phyloP scores from a whole-genome alignment of 208 protist species.

The Acanthamoeba culbertsoni region DNA sequence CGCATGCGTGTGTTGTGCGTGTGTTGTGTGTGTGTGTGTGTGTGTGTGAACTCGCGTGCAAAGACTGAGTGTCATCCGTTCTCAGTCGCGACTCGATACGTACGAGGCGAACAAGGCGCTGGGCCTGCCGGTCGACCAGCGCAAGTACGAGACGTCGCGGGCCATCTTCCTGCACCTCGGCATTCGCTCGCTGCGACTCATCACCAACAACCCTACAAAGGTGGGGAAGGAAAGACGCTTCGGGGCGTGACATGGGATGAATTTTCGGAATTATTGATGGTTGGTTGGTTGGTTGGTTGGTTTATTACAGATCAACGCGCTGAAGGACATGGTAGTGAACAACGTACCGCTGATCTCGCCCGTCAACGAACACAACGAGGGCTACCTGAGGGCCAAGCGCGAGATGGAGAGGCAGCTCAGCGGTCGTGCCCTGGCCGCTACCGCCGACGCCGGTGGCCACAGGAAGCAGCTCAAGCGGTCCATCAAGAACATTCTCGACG shows the following conservation, averaged over 20 bases:
- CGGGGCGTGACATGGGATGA: too few relatives aligned
- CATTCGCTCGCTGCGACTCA: not conserved
- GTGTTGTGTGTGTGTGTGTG: not conserved
- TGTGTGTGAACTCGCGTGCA: not conserved
- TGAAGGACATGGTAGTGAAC: not conserved
- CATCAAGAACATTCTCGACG: slow-evolving; percentile 9
- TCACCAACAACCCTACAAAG: slow-evolving; percentile 64
- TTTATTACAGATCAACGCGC: not conserved
- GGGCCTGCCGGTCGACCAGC: slow-evolving; percentile 18
- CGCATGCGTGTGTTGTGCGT: not conserved
- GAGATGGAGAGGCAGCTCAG: not conserved
- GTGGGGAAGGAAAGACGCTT: too few relatives aligned
- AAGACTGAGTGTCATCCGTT: too few relatives aligned
- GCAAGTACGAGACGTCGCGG: slow-evolving; percentile 25
- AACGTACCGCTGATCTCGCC: slow-evolving; percentile 50
- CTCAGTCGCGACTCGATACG: not conserved
- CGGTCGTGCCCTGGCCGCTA: too few relatives aligned
- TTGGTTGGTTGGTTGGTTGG: too few relatives aligned
- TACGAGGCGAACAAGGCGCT: slow-evolving; percentile 56
- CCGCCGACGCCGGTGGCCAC: not conserved
- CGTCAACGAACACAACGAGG: slow-evolving; percentile 54
- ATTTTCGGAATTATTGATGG: too few relatives aligned
- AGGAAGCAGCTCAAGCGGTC: not conserved
- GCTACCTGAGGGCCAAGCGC: slow-evolving; percentile 60
- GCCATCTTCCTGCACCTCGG: slow-evolving; percentile 33